Percentiles rank a stretch among this genome's conserved stretches.
These are phyloP conservation scores for Ilyonectria robusta DNA, from an alignment of 2,329 filamentous ascomycete species.

Conservation along the genomic window DNA sequence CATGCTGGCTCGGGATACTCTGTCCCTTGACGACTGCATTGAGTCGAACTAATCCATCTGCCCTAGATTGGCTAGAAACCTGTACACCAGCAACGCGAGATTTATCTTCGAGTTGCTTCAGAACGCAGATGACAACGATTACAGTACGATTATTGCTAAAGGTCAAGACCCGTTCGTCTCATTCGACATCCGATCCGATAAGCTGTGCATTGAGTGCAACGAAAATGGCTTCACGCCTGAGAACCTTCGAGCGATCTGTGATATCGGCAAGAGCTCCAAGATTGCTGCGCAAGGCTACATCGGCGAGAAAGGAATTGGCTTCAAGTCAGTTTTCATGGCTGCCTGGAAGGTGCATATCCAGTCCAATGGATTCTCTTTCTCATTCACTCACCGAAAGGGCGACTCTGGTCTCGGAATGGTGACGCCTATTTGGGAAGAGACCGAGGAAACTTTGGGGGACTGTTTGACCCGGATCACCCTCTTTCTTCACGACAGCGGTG, in stretches of 20 bases:
- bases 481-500: slow-evolving; percentile 49
- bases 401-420: slow-evolving; percentile 67
- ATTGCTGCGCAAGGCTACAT: slow-evolving; percentile 57
- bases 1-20: too few species aligned
- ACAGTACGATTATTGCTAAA: slow-evolving; percentile 40
- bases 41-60: neutral
- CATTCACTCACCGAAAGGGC: slow-evolving; percentile 55
- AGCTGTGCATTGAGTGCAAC: slow-evolving; percentile 64
- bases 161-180: slow-evolving; percentile 49
- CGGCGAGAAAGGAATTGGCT: slow-evolving; percentile 67
- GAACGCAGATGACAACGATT: slow-evolving; percentile 68
- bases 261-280: slow-evolving; percentile 63
- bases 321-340: slow-evolving; percentile 66
- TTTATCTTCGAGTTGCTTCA: slow-evolving; percentile 69
- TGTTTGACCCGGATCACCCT: slow-evolving; percentile 56
- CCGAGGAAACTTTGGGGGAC: slow-evolving; percentile 23
- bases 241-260: slow-evolving; percentile 63
- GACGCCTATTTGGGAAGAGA: slow-evolving; percentile 57
- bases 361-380: slow-evolving; percentile 61
- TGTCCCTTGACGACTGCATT: neutral
- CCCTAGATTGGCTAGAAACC: slow-evolving; percentile 57
- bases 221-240: slow-evolving; percentile 61
- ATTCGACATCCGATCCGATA: slow-evolving; percentile 54
- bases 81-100: slow-evolving; percentile 59
- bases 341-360: slow-evolving; percentile 61